Evolutionary conservation across 1,284 basidiomycete genomes (phyloP).

Genomic region (Cryptococcus sp.): DNA sequence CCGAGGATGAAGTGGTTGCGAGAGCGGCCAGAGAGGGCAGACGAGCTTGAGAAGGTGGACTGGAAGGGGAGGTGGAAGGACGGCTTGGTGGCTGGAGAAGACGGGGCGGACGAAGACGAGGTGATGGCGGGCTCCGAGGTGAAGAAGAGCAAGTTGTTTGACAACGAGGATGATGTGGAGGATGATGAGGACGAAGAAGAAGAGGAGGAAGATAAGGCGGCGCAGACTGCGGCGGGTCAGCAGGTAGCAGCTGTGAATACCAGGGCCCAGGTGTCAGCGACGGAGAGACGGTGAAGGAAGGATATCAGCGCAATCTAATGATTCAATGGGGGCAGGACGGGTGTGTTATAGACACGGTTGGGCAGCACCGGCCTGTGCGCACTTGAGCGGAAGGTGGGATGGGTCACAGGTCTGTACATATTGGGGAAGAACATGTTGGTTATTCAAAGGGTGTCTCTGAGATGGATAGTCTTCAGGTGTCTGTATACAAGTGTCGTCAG

Average conservation of each 20-base stretch:
- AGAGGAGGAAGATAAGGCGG: slow-evolving; percentile 13
- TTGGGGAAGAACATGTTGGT: too few species aligned
- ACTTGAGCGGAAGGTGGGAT: too few species aligned
- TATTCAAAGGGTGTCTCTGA: too few species aligned
- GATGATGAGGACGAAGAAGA: slow-evolving; percentile 21
- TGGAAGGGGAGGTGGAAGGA: slow-evolving; percentile 76
- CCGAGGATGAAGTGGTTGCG: slow-evolving; percentile 97
- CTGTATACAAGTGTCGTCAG: too few species aligned
- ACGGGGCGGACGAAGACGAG: slow-evolving; percentile 40
- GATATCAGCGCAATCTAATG: too few species aligned
- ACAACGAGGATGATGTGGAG: slow-evolving; percentile 18
- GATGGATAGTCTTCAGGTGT: too few species aligned
- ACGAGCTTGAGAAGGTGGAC: slow-evolving; percentile 81
- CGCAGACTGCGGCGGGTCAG: not conserved
- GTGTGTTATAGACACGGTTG: too few species aligned
- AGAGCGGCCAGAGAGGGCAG: slow-evolving; percentile 70
- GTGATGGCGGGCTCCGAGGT: slow-evolving; percentile 7
- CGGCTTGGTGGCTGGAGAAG: slow-evolving; percentile 28
- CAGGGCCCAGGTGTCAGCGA: not conserved
- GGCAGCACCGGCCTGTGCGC: too few species aligned
- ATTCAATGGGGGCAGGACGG: too few species aligned
- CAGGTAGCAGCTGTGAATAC: not conserved
- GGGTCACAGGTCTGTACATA: too few species aligned
- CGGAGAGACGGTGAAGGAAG: not conserved
- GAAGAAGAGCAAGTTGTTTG: slow-evolving; percentile 14